Base-by-base conservation (phyloP, 2,329 filamentous ascomycete genomes). In the Cytospora schulzeri region DNA sequence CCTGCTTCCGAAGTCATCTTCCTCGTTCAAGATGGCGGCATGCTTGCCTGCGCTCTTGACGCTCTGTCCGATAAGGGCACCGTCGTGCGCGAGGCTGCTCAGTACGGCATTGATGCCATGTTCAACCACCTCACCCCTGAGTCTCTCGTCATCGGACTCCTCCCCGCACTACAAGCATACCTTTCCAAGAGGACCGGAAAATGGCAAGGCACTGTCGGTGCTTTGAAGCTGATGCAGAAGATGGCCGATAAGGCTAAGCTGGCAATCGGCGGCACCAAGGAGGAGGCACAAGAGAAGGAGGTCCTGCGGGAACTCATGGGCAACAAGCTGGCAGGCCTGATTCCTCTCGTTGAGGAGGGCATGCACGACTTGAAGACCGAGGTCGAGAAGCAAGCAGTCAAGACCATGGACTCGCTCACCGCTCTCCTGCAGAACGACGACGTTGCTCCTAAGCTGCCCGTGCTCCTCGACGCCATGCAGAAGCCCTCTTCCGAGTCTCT, bases 191-290 rank as follows among this genome's bases (percentile, higher is more conserved):
- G 87, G 73, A 91, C 92, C 19, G 93, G 92, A 69, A 99, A 99
- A 80, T 99, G 95, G 95, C 95, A 99, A 79, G 95, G 95, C 66
- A 92, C 91, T 19, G 91, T 97, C 60, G 93, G 91, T 66, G 95
- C 92, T 54, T 90, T 90, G 74, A 88, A 90, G 76, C 78, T 98
- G 68, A 80, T 99, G 65, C 93, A 95, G 75, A 92, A 89, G 77
- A 96, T 98, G 90, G 95, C 95, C 56, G 91, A 96, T 75, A 97
- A 96, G 82, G 91, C 94, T 50, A 91, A 96, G 83, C 88, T 96
- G 76, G 88, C 90, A 62, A 86, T 91, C 68, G 93, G 91, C 66
- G 79, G 76, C 69, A 91, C 87, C 73, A 90, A 91, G 76, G 93
- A 97, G 74, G 89, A 95, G 75, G 92, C 96, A 68, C 82, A 85